Conservation (phyloP, 75 land plant species). For the Sequoiadendron giganteum region DNA sequence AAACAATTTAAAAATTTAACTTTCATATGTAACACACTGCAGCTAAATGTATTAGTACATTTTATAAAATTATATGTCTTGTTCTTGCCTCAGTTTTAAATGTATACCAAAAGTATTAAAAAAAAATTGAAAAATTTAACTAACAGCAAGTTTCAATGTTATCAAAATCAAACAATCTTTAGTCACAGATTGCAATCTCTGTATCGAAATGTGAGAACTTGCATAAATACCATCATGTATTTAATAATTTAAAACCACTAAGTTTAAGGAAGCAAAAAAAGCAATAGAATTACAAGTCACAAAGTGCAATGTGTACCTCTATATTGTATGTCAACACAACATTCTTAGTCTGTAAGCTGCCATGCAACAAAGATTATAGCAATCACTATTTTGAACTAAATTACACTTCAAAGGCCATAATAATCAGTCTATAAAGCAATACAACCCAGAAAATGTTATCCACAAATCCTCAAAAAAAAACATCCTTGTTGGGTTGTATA, state of each 20-base stretch:
- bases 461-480: not conserved
- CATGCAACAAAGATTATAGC: slow-evolving; percentile 5
- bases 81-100: not conserved
- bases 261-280: not conserved
- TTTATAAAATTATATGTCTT: no score
- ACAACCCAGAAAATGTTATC: not conserved
- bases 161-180: not conserved
- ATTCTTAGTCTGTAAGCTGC: slow-evolving; percentile 76
- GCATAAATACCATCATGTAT: not conserved
- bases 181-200: not conserved
- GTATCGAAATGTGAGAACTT: not conserved
- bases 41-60: not conserved
- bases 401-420: slow-evolving; percentile 9
- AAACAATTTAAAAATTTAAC: not conserved
- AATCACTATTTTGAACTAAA: not conserved
- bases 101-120: not conserved
- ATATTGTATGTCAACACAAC: slow-evolving; percentile 56
- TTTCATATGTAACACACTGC: not conserved
- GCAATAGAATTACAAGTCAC: not conserved
- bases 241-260: not conserved
- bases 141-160: not conserved
- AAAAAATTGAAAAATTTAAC: not conserved
- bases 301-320: slow-evolving; percentile 41
- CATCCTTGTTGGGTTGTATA: not conserved
- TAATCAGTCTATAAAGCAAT: not conserved